Conservation (phyloP, 2,329 filamentous ascomycete genomes). For the Diaporthe eres region DNA sequence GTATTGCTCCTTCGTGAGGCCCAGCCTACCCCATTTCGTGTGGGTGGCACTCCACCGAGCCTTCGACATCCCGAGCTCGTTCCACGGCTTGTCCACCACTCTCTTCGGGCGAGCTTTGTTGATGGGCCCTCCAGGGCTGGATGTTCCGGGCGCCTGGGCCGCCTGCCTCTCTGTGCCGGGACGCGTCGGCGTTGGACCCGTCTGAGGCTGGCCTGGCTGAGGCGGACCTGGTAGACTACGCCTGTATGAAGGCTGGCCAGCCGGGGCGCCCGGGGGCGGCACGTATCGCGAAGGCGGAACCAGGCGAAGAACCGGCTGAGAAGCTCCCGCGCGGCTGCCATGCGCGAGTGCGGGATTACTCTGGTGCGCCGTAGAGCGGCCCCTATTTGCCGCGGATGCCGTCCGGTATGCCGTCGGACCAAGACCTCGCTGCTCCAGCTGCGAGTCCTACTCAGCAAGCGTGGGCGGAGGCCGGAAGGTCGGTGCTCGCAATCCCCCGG, state of each 20-base stretch:
- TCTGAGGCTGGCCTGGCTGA: not conserved
- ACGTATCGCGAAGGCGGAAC: not conserved
- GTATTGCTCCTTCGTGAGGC: not conserved
- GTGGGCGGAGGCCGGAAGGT: not conserved
- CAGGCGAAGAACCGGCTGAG: not conserved
- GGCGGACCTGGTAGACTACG: not conserved
- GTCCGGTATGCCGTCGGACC: not conserved
- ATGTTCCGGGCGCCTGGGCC: not conserved
- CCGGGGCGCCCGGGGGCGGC: not conserved
- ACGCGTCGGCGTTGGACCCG: not conserved
- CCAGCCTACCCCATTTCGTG: not conserved
- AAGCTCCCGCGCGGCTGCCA: not conserved
- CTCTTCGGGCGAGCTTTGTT: not conserved
- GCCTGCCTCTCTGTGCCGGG: not conserved
- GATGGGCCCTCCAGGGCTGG: not conserved
- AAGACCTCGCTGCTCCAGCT: not conserved
- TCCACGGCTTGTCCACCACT: not conserved
- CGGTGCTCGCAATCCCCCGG: not conserved
- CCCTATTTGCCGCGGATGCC: no score
- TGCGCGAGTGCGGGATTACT: not conserved
- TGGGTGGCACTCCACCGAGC: not conserved
- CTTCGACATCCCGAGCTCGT: not conserved
- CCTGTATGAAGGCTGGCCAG: not conserved
- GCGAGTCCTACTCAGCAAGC: constrained; percentile 2
- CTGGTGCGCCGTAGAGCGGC: not conserved